Evolutionary conservation across 441 rosid genomes (phyloP).

Genomic region (Populus hybrid): DNA sequence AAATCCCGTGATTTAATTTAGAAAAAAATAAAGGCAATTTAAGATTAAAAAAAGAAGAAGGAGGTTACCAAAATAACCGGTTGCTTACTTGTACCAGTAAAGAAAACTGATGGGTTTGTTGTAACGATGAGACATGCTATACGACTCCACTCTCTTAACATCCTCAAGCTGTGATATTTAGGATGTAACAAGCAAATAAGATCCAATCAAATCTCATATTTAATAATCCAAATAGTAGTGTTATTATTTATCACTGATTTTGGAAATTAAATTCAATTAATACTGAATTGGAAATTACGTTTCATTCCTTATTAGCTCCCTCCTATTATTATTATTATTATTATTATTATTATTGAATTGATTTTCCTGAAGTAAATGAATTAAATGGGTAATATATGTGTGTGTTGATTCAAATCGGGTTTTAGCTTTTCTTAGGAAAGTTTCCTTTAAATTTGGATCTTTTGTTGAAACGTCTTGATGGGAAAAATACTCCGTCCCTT

Average conservation of each 20-base stretch:
- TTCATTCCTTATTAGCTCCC: not conserved
- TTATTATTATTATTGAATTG: not conserved
- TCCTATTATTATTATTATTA: not conserved
- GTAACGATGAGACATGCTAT: constrained; percentile 36
- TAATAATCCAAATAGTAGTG: not conserved
- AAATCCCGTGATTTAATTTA: not conserved
- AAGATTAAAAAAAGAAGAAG: not conserved
- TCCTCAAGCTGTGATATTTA: constrained; percentile 18
- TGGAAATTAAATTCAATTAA: not conserved
- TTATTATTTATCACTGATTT: not conserved
- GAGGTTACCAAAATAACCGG: constrained; percentile 23
- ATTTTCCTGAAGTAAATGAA: not conserved
- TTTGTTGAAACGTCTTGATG: constrained; percentile 30
- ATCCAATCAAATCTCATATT: constrained; percentile 7
- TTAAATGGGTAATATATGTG: not conserved
- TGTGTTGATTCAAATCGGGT: not conserved
- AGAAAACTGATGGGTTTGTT: constrained; percentile 38
- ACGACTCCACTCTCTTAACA: not conserved
- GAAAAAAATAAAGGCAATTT: not conserved
- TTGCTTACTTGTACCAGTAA: constrained; percentile 30
- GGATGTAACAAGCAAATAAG: not conserved
- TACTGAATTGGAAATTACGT: not conserved
- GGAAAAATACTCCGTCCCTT: constrained; percentile 16
- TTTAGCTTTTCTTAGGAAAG: constrained; percentile 15
- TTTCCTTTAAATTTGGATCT: constrained; percentile 50